Evolutionary conservation across 352 stramenopile genomes (phyloP), one percentile per base, ranked within the genome.

Genomic region (Albugo candida): DNA sequence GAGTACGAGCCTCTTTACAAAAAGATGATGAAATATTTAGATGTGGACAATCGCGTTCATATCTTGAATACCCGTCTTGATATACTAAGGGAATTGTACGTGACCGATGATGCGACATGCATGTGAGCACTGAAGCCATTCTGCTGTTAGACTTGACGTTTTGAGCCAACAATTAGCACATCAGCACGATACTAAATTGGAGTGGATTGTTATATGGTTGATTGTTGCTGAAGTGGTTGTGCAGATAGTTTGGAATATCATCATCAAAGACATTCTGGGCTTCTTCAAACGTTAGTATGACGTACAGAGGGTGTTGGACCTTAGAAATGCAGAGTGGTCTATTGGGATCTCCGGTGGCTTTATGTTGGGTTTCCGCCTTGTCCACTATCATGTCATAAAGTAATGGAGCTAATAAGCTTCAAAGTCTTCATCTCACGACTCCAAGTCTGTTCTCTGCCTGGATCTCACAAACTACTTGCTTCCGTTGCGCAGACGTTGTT

Each of bases 181-280:
- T 40, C 66, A 85, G 48, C 84, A 96, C 60, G 71, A 81, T 48
- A 87, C 70, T 10, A 84, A 89, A 49, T 69, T 95, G 40, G 85
- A 96, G 60, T 93, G 81, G 81, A 96, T 96, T 56, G 78, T 96
- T 36, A 95, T 96, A 48, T 94, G 81, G 80, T 64, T 96, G 21
- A 95, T 96, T 51, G 69, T 96, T 21, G 72, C 77, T 1, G 83
- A 95, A 57, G 78, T 96, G 16, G 78, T 81, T 13, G 70, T 96
- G 19, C 68, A 91, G 61, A 58, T 89, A 44, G 74, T 85, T 45
- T 89, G 76, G 76, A 85, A 91, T 49, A 91, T 91, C 45, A 55
- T 91, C 41, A 81, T 91, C 60, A 91, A 91, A 58, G 77, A 91
- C 51, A 82, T 91, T 49, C 61, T 91, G 1, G 77, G 77, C n/a